phyloP scores from a whole-genome alignment of 2,329 filamentous ascomycete genomes.

The Trichoderma breve region DNA sequence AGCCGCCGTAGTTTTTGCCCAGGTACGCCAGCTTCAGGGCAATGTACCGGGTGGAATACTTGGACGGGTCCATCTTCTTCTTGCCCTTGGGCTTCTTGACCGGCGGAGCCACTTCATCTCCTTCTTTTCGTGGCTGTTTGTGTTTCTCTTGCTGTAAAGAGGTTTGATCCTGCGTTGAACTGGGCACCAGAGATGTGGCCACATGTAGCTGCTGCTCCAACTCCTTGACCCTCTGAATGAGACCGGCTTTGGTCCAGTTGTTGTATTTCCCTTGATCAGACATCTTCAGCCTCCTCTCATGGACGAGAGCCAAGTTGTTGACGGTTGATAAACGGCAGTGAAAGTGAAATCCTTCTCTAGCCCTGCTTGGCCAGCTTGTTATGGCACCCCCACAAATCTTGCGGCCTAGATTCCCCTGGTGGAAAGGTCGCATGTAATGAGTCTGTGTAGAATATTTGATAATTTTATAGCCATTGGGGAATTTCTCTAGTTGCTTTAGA shows the following conservation, averaged over 20 bases:
- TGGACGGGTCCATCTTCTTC: conserved; percentile 69
- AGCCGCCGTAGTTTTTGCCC: conserved; percentile 87
- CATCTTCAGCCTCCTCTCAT: conserved; percentile 27
- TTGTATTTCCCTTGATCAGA: conserved; percentile 50
- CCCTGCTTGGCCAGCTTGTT: conserved; percentile 19
- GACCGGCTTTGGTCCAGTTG: conserved; percentile 65
- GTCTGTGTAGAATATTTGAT: background rate
- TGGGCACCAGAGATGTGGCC: background rate
- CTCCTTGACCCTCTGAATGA: conserved; percentile 65
- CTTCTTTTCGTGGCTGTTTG: background rate
- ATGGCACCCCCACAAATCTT: conserved; percentile 27
- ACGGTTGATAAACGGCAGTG: conserved; percentile 21
- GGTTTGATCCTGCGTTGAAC: background rate
- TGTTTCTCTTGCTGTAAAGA: background rate
- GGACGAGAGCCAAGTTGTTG: background rate
- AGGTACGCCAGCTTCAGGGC: conserved; percentile 93
- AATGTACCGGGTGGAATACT: conserved; percentile 79
- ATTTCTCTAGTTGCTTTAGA: background rate
- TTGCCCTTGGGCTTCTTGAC: conserved; percentile 43
- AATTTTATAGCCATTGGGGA: background rate
- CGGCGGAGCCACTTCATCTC: background rate
- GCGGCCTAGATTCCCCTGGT: conserved; percentile 27
- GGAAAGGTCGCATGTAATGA: conserved; percentile 31
- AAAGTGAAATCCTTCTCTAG: background rate
- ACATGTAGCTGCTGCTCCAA: conserved; percentile 64